These are phyloP conservation scores for Forsythia viridissima DNA, from an alignment of 257 asterid genomes.

Conservation along the genomic window DNA sequence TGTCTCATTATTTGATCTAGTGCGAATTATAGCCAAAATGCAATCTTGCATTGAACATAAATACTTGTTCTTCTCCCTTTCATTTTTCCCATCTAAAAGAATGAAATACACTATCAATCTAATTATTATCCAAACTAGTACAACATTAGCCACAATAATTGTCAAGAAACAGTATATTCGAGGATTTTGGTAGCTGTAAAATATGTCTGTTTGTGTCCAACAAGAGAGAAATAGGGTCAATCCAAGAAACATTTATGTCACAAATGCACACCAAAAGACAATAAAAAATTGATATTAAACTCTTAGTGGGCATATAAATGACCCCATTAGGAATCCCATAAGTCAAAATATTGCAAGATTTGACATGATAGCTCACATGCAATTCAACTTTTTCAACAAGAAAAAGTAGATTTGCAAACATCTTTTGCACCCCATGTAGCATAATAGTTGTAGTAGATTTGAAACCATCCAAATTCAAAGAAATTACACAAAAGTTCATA, in stretches of 20 bases:
- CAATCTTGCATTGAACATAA: not conserved
- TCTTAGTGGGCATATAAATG: constrained; percentile 22
- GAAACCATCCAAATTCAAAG: not conserved
- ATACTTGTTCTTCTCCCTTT: not conserved
- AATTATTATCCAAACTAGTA: not conserved
- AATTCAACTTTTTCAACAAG: constrained; percentile 27
- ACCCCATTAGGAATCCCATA: constrained; percentile 35
- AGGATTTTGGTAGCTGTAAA: not conserved
- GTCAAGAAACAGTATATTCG: not conserved
- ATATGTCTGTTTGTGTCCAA: constrained; percentile 17
- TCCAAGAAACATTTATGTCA: not conserved
- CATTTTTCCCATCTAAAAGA: not conserved
- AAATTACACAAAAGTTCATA: not conserved
- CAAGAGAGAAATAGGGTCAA: constrained; percentile 13
- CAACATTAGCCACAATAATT: not conserved
- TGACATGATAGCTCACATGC: constrained; percentile 42
- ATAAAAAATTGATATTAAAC: not conserved
- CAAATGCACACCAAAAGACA: constrained; percentile 2
- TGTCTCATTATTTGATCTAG: not conserved
- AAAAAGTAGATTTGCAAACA: constrained; percentile 12
- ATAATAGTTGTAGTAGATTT: not conserved
- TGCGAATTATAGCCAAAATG: not conserved
- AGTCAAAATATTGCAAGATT: constrained; percentile 29
- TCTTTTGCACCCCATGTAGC: not conserved
- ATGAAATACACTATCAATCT: not conserved